Evolutionary conservation across 495 filamentous ascomycete genomes (phyloP).

Genomic region (Lepidopterella palustris): DNA sequence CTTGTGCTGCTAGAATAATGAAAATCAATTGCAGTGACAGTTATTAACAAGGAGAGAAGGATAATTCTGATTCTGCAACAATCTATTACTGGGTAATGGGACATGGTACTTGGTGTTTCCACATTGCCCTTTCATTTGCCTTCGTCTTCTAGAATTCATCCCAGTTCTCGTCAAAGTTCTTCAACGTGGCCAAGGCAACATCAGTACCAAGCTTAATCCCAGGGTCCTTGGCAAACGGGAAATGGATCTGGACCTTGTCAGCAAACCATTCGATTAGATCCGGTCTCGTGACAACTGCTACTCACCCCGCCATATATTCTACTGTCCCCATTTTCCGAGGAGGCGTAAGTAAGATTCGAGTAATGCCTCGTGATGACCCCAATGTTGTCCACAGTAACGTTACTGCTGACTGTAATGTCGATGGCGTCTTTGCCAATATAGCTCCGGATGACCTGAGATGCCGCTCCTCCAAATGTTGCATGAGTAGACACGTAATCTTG

Average conservation of each 20-base stretch:
- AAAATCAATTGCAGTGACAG: too few relatives aligned
- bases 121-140: too few relatives aligned
- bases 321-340: slow-evolving; percentile 31
- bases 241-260: slow-evolving; percentile 30
- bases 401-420: slow-evolving; percentile 29
- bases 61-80: too few relatives aligned
- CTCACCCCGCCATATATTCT: slow-evolving; percentile 36
- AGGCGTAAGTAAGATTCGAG: slow-evolving; percentile 26
- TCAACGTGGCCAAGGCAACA: slow-evolving; percentile 6
- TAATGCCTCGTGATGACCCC: slow-evolving; percentile 32
- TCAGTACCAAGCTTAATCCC: slow-evolving; percentile 24
- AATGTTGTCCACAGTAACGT: slow-evolving; percentile 31
- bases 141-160: too few relatives aligned
- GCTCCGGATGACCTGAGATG: slow-evolving; percentile 25
- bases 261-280: neutral
- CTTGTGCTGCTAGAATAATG: too few relatives aligned
- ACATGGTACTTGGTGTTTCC: too few relatives aligned
- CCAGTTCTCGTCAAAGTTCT: slow-evolving; percentile 10
- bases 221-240: slow-evolving; percentile 27
- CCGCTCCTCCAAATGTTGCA: slow-evolving; percentile 36
- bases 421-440: slow-evolving; percentile 28
- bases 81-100: too few relatives aligned
- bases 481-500: slow-evolving; percentile 37
- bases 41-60: too few relatives aligned
- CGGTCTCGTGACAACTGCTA: slow-evolving; percentile 5